Evolutionary conservation across 768 basidiomycete genomes (phyloP).

Genomic region (Lentinula lateritia): DNA sequence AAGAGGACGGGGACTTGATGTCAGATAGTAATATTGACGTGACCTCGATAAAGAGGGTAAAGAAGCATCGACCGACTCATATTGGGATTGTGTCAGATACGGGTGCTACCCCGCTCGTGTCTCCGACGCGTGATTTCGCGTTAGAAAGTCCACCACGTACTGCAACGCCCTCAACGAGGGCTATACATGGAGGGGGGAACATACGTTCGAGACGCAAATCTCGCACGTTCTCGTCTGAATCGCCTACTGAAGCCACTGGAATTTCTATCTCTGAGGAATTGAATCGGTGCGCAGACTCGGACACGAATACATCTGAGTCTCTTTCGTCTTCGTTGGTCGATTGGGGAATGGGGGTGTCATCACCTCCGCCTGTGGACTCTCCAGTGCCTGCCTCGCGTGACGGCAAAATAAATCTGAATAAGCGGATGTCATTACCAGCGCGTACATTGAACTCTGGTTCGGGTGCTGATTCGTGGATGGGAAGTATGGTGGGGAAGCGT

Average conservation of each 20-base stretch:
- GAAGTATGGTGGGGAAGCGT: constrained; percentile 49
- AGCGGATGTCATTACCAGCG: neutral
- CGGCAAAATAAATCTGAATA: constrained; percentile 9
- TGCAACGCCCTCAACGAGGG: neutral
- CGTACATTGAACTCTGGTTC: constrained; percentile 10
- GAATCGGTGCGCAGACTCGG: neutral
- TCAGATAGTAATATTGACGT: constrained; percentile 8
- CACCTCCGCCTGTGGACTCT: neutral
- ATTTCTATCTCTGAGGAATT: neutral
- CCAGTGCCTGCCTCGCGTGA: neutral
- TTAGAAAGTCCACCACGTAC: neutral
- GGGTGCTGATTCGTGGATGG: constrained; percentile 40
- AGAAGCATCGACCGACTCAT: constrained; percentile 15
- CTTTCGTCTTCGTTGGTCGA: constrained; percentile 4
- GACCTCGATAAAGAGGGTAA: constrained; percentile 13
- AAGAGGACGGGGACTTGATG: constrained; percentile 19
- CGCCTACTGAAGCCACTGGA: neutral
- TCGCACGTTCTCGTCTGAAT: neutral
- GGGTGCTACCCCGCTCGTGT: constrained; percentile 44
- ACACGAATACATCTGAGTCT: neutral
- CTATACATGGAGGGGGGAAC: neutral
- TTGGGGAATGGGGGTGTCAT: constrained; percentile 3
- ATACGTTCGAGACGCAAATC: constrained; percentile 2
- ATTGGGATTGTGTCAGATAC: constrained; percentile 42
- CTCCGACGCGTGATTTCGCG: constrained; percentile 41